These are phyloP conservation scores for Huiozyma sinensis DNA, from an alignment of 805 yeast genomes.

Conservation along the genomic window DNA sequence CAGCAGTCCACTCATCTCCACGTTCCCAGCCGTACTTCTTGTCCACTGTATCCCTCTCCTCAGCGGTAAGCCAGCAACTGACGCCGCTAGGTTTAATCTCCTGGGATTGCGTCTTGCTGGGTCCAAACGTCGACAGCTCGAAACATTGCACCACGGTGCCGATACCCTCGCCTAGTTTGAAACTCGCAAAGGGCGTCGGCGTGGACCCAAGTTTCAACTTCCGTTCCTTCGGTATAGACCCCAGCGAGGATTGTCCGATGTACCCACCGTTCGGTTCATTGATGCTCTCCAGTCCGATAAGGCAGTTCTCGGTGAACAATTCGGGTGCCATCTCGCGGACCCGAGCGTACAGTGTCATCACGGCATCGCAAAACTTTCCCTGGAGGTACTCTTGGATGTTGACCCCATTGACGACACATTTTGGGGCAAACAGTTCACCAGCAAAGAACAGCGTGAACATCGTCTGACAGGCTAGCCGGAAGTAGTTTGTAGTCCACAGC, in stretches of 20 bases:
- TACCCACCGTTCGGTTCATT: slow-evolving; percentile 81
- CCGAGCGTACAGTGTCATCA: slow-evolving; percentile 36
- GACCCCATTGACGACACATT: slow-evolving; percentile 54
- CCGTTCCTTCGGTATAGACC: slow-evolving; percentile 45
- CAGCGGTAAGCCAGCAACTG: slow-evolving; percentile 55
- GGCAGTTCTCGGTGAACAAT: slow-evolving; percentile 34
- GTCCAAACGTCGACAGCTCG: slow-evolving; percentile 65
- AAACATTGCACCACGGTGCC: slow-evolving; percentile 59
- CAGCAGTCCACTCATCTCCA: slow-evolving; percentile 52
- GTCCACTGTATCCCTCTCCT: slow-evolving; percentile 38
- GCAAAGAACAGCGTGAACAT: slow-evolving; percentile 84
- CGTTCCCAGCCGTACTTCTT: slow-evolving; percentile 62
- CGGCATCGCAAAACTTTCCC: slow-evolving; percentile 44
- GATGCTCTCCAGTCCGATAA: slow-evolving; percentile 68
- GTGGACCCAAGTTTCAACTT: slow-evolving; percentile 68
- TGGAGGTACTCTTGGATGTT: slow-evolving; percentile 77
- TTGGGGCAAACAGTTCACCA: slow-evolving; percentile 69
- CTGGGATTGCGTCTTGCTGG: slow-evolving; percentile 48
- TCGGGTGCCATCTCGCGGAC: slow-evolving; percentile 35
- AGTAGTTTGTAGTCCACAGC: slow-evolving; percentile 90
- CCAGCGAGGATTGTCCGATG: slow-evolving; percentile 50
- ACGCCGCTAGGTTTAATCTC: slow-evolving; percentile 56
- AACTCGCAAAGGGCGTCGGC: slow-evolving; percentile 69
- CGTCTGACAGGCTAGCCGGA: slow-evolving; percentile 58
- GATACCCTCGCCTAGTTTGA: slow-evolving; percentile 71